Percentiles rank a stretch among this genome's conserved stretches.
Conservation (phyloP, 257 asterid genomes). For the Cynanchum wilfordii region DNA sequence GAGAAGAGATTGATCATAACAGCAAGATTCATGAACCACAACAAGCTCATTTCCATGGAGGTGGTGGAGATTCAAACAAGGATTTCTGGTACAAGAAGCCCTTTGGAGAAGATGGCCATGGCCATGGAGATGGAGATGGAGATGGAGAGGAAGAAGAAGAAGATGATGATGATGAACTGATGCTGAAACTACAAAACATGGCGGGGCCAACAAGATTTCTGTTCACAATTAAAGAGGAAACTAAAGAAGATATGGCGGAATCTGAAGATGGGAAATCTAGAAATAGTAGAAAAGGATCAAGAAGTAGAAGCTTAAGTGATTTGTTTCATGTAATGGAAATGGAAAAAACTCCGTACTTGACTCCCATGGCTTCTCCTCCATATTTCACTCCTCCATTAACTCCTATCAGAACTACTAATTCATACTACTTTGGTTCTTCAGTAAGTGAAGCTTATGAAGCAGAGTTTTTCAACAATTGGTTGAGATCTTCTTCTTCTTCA, state of each 20-base stretch:
- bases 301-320: slow-evolving; percentile 44
- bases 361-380: slow-evolving; percentile 58
- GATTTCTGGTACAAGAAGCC: slow-evolving; percentile 31
- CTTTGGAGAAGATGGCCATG: slow-evolving; percentile 21
- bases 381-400: slow-evolving; percentile 67
- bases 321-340: slow-evolving; percentile 34
- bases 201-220: slow-evolving; percentile 51
- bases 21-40: slow-evolving; percentile 46
- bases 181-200: slow-evolving; percentile 24
- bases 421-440: slow-evolving; percentile 28
- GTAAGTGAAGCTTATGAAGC: slow-evolving; percentile 25
- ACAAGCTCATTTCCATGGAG: slow-evolving; percentile 22
- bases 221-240: slow-evolving; percentile 69
- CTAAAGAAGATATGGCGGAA: slow-evolving; percentile 62
- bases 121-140: no score
- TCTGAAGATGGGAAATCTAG: slow-evolving; percentile 53
- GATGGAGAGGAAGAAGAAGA: slow-evolving; percentile 11
- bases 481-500: slow-evolving; percentile 21
- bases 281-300: slow-evolving; percentile 30
- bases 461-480: slow-evolving; percentile 25
- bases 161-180: slow-evolving; percentile 20
- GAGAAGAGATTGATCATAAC: slow-evolving; percentile 10
- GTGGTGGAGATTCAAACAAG: slow-evolving; percentile 19
- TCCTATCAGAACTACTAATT: slow-evolving; percentile 20
- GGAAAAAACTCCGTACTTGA: slow-evolving; percentile 48